These are phyloP conservation scores for Cantharellus anzutake DNA, from an alignment of 768 basidiomycete genomes.

Conservation along the genomic window DNA sequence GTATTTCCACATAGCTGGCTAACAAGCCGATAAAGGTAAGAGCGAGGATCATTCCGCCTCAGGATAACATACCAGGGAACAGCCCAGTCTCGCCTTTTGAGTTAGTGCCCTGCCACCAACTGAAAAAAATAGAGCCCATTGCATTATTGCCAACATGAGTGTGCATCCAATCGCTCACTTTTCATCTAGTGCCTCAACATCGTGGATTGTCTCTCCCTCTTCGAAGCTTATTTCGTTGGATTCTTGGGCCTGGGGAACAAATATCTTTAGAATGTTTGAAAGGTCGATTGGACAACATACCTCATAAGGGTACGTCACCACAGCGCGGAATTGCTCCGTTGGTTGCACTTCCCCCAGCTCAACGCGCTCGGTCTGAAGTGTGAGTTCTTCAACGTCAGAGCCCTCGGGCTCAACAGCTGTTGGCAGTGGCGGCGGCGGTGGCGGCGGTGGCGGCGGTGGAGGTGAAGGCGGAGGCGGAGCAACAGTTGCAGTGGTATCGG, in stretches of 20 bases:
- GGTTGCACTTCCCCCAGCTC: conserved; percentile 19
- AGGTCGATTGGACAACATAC: conserved; percentile 16
- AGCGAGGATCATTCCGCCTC: neutral
- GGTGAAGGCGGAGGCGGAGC: conserved; percentile 20
- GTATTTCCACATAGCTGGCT: conserved; percentile 72
- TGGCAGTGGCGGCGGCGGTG: conserved; percentile 1
- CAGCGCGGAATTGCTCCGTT: conserved; percentile 27
- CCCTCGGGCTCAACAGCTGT: neutral
- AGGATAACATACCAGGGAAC: conserved; percentile 48
- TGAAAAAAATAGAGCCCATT: conserved; percentile 9
- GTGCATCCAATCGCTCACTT: conserved; percentile 16
- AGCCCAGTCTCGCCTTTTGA: conserved; percentile 55
- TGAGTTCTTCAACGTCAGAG: neutral
- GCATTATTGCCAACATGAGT: neutral
- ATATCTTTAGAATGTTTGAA: neutral
- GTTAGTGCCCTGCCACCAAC: conserved; percentile 81
- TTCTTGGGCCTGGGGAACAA: conserved; percentile 34
- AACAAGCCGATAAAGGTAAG: neutral
- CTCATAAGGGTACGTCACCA: conserved; percentile 69
- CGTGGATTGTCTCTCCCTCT: conserved; percentile 68
- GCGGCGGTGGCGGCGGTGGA: conserved; percentile 13
- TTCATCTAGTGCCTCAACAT: conserved; percentile 69
- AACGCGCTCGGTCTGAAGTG: neutral
- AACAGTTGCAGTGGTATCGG: conserved; percentile 12
- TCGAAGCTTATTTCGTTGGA: conserved; percentile 68